Evolutionary conservation across 2,329 filamentous ascomycete species (phyloP), one percentile per base, ranked within the genome.

Genomic region (Huntiella moniliformis): DNA sequence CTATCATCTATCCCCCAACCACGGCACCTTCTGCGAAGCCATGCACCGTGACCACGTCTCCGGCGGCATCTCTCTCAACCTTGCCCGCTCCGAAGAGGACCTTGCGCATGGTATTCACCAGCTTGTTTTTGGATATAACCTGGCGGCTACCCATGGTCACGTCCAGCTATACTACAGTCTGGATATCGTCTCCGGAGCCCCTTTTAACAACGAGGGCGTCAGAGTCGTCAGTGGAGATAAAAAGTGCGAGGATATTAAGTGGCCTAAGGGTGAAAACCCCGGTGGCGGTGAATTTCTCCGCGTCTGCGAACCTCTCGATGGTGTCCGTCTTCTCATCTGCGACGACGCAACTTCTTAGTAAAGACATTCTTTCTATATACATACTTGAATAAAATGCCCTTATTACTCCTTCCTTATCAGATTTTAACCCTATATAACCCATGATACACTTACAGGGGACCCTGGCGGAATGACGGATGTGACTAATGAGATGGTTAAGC

Each of bases 61-160:
- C 4, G 62, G 62, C 44, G 63, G 63, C 43, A 58, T 56, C 49
- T 55, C 62, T 15, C 54, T 66, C 48, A 66, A 66, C 53, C 53
- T 64, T 43, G 62, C 62, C 5, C 44, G 49, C 16, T 49, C 53
- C 1, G 42, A 56, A 17, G 56, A 63, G 48, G 61, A 61, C 31
- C 55, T 66, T 33, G 63, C 55, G 55, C 59, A 56, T 2, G 60
- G 59, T 50, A 56, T 56, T 15, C 55, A 62, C 22, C 60, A 65
- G 56, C 60, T 59, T 52, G 56, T 59, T 48, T 63, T 60, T 40
- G 61, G 62, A 31, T 63, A 62, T 52, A 63, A 52, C 53, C 56
- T 65, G 17, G 57, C 61, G 45, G 53, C 52, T 44, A 50, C 39
- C 41, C 51, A 50, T 5, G 47, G 36, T 5, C 36, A 44, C 2